Evolutionary conservation across 2,329 filamentous ascomycete genomes (phyloP), one percentile per base, ranked within the genome.

Genomic region (Chalaropsis thielavioides): DNA sequence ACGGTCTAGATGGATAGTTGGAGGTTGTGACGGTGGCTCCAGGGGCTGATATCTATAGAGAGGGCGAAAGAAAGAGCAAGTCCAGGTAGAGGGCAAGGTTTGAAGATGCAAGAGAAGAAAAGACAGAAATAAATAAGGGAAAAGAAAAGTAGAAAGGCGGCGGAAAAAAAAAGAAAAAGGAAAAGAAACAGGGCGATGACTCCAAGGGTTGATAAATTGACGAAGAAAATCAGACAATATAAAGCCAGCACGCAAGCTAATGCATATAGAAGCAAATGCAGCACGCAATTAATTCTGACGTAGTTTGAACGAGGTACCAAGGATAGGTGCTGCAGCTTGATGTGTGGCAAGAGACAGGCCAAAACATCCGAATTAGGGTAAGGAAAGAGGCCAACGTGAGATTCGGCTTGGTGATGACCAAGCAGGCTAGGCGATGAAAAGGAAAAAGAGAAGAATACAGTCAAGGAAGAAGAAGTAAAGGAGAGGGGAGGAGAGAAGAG

Each of bases 361-460:
- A 59, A 58, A 43, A 44, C 62, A 59, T 22, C 62, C 62, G 41
- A 64, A 60, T 64, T 58, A 64, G 62, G 62, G 62, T 38, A 46
- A 59, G 35, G 31, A 44, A 44, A 44, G 6, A n/a, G 51, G 49
- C 62, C 62, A 56, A 11, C 4, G 43, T 46, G 60, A 63, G 49
- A 56, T 63, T 64, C 22, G 62, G 24, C 62, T 44, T 64, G 49
- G 35, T 38, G 8, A 58, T 41, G 59, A 41, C 22, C 17, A 59
- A 63, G 41, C 24, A 17, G 19, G 10, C 13, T 58, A 43, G 64
- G 44, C 38, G 35, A 61, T 63, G 61, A 44, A 38, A 62, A 60
- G 56, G 59, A 63, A 60, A 67, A 43, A 63, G 61, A 64, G 49
- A 63, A 67, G 62, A 67, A 60, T 61, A 66, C 61, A 54, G 59